phyloP scores from a whole-genome alignment of 257 asterid species.

The Gentiana dahurica region DNA sequence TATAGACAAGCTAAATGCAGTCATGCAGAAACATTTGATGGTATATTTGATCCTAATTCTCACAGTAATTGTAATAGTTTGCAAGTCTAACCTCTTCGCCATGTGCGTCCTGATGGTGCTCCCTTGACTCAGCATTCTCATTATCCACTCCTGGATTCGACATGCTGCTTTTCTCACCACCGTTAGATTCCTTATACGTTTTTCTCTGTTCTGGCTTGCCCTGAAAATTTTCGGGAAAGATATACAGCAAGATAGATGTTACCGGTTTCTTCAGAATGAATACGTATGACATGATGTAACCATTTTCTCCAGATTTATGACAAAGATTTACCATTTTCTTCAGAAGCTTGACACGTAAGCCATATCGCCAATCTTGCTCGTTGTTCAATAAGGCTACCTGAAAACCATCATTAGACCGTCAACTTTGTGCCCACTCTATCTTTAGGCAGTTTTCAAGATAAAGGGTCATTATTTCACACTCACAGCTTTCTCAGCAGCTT shows the following conservation, averaged over 20 bases:
- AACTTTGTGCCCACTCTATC: slow-evolving; percentile 1
- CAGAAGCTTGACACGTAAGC: slow-evolving; percentile 90
- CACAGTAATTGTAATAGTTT: neutral
- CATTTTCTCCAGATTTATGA: neutral
- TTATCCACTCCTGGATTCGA: slow-evolving; percentile 40
- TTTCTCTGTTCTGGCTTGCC: slow-evolving; percentile 59
- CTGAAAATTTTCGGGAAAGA: slow-evolving; percentile 24
- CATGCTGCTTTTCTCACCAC: slow-evolving; percentile 42
- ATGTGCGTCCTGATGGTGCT: slow-evolving; percentile 61
- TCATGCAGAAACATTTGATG: neutral
- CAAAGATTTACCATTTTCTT: slow-evolving; percentile 47
- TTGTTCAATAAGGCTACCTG: slow-evolving; percentile 74
- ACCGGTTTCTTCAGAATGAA: too few species aligned
- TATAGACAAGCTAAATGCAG: neutral
- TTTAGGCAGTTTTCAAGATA: neutral
- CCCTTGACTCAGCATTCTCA: slow-evolving; percentile 45
- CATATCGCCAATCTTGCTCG: slow-evolving; percentile 96
- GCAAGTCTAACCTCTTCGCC: slow-evolving; percentile 58
- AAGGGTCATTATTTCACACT: slow-evolving; percentile 29
- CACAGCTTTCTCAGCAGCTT: slow-evolving; percentile 95
- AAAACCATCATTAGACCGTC: slow-evolving; percentile 6
- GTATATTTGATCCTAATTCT: too few species aligned
- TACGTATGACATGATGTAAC: too few species aligned
- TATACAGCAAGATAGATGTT: too few species aligned
- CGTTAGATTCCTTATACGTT: slow-evolving; percentile 54